A percentile compares a stretch with the other conserved stretches of the same genome.
Evolutionary conservation across 1,284 basidiomycete genomes (phyloP).

Genomic region (Microbotryomycetes sp.): DNA sequence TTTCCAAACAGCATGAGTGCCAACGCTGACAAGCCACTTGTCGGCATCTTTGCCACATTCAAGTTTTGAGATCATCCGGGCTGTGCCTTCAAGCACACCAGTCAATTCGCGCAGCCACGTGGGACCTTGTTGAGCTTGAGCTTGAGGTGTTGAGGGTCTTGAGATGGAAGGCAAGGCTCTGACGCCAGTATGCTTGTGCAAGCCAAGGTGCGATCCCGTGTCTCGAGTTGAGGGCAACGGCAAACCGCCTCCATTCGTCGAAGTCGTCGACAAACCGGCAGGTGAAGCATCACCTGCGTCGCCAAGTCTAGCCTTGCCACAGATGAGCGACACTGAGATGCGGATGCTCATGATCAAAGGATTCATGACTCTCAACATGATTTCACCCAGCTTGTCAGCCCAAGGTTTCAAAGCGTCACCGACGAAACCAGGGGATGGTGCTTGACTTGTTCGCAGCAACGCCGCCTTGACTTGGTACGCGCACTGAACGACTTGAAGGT

Average conservation of each 20-base stretch:
- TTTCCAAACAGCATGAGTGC: conserved; percentile 35
- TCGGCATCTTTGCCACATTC: conserved; percentile 31
- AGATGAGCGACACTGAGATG: conserved; percentile 10
- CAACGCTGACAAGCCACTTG: conserved; percentile 37
- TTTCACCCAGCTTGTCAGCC: conserved; percentile 33
- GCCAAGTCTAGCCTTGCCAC: conserved; percentile 6
- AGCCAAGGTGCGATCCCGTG: not conserved
- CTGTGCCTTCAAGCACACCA: conserved; percentile 26
- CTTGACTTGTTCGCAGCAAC: conserved; percentile 11
- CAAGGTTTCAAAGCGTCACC: conserved; percentile 36
- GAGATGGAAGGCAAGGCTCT: not conserved
- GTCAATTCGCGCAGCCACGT: conserved; percentile 33
- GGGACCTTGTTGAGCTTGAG: conserved; percentile 14
- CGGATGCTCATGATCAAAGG: conserved; percentile 27
- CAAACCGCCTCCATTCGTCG: not conserved
- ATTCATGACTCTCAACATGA: conserved; percentile 34
- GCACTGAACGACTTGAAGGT: conserved; percentile 35
- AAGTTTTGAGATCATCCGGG: conserved; percentile 27
- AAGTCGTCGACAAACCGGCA: not conserved
- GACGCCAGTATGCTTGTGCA: not conserved
- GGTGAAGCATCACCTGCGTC: not conserved
- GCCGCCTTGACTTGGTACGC: conserved; percentile 32
- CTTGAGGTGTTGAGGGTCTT: not conserved
- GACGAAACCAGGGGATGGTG: conserved; percentile 25
- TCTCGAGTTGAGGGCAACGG: not conserved